Conservation (phyloP, 495 filamentous ascomycete species). For the Bathelium albidoporum region DNA sequence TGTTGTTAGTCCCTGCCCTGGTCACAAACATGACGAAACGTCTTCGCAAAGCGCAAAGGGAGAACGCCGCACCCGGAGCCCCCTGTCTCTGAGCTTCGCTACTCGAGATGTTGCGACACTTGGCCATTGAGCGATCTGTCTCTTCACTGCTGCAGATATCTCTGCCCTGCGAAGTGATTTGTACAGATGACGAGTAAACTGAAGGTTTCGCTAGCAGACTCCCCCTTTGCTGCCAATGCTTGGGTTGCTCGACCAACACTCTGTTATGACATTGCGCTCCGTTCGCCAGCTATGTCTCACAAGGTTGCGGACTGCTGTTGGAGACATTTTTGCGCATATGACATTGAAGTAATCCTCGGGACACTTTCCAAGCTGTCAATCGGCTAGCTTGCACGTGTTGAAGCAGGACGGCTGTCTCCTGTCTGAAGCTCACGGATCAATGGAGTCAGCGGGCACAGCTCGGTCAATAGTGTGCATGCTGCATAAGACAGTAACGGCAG, state of each 20-base stretch:
- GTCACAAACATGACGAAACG: no score
- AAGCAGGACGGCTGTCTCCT: background rate
- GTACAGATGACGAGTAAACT: no score
- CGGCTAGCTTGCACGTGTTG: background rate
- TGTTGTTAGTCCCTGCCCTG: no score
- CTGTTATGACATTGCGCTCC: background rate
- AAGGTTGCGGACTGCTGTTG: background rate
- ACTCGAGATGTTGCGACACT: no score
- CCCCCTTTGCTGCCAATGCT: background rate
- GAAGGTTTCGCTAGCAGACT: no score
- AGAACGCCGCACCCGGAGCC: no score
- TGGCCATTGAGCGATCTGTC: no score
- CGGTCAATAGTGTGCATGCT: background rate
- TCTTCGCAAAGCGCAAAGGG: no score
- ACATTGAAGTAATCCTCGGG: background rate
- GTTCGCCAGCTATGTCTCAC: background rate
- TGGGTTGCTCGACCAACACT: background rate
- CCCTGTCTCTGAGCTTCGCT: no score
- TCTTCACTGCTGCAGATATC: background rate
- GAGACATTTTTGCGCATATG: background rate
- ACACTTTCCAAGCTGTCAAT: background rate
- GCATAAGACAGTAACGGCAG: background rate
- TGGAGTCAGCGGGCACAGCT: background rate
- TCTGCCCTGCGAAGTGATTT: background rate
- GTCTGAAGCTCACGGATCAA: background rate